Evolutionary conservation across 495 filamentous ascomycete genomes (phyloP), one percentile per base, ranked within the genome.

Genomic region (Aspergillus kassunensis): DNA sequence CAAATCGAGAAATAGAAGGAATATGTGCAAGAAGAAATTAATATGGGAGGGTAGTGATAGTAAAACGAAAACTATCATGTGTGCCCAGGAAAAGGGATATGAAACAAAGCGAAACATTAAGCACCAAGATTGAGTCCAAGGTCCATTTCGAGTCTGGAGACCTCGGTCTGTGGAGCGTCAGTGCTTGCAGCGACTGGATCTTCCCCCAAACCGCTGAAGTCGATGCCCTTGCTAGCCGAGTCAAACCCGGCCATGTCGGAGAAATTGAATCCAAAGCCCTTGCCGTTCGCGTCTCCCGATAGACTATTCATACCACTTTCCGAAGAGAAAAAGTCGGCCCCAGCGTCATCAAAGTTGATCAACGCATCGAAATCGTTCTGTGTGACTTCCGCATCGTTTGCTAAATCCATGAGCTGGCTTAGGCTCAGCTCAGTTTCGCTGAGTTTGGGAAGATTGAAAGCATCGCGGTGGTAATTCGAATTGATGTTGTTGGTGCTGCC

Each of bases 361-460:
- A 77, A 44, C 1, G 72, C 72, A 42, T 77, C 74, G 37, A 77
- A 77, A 42, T 77, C 74, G 33, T 77, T 75, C 41, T 75, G 72
- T 1, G 69, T 75, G n/a, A 75, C 71, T 46, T 77, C 74, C 13
- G 71, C 74, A 46, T 75, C 70, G 40, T 75, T 75, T 23, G 74
- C 72, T 35, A 75, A 44, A 51, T 73, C 72, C 66, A 75, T 77
- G 23, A 75, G 60, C 37, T 77, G 67, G 25, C 68, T 72, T 6
- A 75, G 61, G 34, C 71, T 77, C 54, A 76, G 48, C 27, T 74
- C 66, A 0, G 70, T 53, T 36, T 68, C 58, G 40, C 67, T 57
- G 7, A 70, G 40, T 9, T 66, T 63, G 11, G 67, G 70, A 25
- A 75, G 70, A 13, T 51, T 55, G 19, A 72, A 69, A 8, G 68